A percentile compares a stretch with the other conserved stretches of the same genome.
phyloP scores from a whole-genome alignment of 2,329 filamentous ascomycete genomes.

The Torrubiella hemipterigena region DNA sequence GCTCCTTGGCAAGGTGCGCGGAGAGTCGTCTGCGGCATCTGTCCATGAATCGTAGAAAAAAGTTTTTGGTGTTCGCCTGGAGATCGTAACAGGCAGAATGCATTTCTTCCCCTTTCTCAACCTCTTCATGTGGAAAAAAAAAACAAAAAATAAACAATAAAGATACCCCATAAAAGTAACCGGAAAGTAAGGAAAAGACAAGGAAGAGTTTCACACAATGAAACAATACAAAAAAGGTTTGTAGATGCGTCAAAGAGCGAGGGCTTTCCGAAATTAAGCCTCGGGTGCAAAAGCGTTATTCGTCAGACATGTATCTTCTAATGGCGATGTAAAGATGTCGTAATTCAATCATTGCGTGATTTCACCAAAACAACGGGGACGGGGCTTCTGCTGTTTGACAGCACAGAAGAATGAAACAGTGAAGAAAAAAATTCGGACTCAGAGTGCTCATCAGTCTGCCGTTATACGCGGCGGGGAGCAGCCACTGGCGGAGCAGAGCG shows the following conservation, averaged over 20 bases:
- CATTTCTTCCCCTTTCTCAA: neutral
- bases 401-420: conserved; percentile 1
- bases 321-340: too few relatives aligned
- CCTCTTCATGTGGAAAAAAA: conserved; percentile 10
- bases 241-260: neutral
- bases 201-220: conserved; percentile 2
- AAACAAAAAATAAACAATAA: conserved; percentile 12
- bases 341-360: too few relatives aligned
- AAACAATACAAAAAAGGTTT: conserved; percentile 4
- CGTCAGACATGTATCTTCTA: too few relatives aligned
- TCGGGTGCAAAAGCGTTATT: neutral
- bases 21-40: conserved; percentile 1
- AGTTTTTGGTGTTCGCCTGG: conserved; percentile 19
- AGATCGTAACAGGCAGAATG: conserved; percentile 21
- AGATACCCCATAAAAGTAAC: conserved; percentile 8
- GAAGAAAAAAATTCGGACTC: neutral
- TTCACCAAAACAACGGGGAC: too few relatives aligned
- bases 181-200: conserved; percentile 6
- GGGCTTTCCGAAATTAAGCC: too few relatives aligned
- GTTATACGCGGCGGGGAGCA: conserved; percentile 26
- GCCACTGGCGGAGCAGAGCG: conserved; percentile 33
- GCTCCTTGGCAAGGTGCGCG: neutral
- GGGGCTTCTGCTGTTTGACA: conserved; percentile 3
- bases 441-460: conserved; percentile 2
- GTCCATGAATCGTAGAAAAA: neutral